Percentiles rank a stretch among this genome's conserved stretches.
Evolutionary conservation across 129 eudicot species (phyloP).

Genomic region (Dittrichia graveolens): DNA sequence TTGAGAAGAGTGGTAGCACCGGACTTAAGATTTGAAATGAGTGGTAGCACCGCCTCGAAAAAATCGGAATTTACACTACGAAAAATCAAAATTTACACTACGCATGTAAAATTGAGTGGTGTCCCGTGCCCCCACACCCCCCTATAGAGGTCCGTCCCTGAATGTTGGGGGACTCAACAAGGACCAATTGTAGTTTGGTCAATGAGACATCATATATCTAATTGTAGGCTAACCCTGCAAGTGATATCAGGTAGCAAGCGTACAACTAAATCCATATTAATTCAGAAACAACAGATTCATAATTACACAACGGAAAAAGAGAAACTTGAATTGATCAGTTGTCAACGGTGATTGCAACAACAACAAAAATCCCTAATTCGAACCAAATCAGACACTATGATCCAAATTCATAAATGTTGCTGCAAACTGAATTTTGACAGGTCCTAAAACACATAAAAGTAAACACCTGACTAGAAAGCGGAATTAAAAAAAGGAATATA

Average conservation of each 20-base stretch:
- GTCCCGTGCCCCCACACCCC: no score
- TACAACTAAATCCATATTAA: not conserved
- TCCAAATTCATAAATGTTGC: not conserved
- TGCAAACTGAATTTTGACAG: not conserved
- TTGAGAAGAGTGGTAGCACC: no score
- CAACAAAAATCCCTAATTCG: not conserved
- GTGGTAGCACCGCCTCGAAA: no score
- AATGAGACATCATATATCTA: not conserved
- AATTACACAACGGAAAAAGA: not conserved
- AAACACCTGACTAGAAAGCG: not conserved
- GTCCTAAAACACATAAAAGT: not conserved
- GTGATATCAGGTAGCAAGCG: no score
- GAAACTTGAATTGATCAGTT: not conserved
- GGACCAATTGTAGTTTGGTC: not conserved
- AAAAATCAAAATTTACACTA: no score
- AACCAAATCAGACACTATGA: not conserved
- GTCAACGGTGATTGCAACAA: not conserved
- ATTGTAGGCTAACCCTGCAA: no score
- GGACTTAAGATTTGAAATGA: no score
- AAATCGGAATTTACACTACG: no score
- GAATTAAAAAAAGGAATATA: not conserved
- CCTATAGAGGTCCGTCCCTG: no score
- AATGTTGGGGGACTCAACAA: not conserved
- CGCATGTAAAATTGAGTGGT: no score
- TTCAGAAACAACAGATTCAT: not conserved